Base-by-base conservation (phyloP, 2,329 filamentous ascomycete species). In the Achaetomium macrosporum region DNA sequence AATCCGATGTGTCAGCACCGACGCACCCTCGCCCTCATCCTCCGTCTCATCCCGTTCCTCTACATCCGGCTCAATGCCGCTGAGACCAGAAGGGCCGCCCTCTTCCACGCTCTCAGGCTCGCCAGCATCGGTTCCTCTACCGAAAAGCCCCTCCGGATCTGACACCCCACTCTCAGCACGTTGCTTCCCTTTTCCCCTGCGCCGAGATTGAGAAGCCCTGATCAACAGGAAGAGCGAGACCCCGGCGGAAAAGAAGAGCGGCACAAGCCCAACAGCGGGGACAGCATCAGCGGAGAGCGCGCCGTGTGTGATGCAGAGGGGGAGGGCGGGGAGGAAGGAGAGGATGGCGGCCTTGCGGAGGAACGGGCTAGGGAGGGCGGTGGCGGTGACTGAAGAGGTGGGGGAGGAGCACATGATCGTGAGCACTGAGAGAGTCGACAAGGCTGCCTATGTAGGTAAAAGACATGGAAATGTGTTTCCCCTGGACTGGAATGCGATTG, bases 231-330 rank as follows among this genome's bases (percentile, higher is more conserved):
- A 64, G 1, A 65, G 42, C n/a, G 60, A 58, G 1, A 56, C 43
- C 20, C 19, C 59, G 13, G 68, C 65, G 11, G 72, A 73, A 46
- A 71, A 62, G 20, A 65, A 64, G 40, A 72, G 66, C 7, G 72
- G 72, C 13, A 70, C 56, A 29, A 74, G 64, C 19, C 72, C 72
- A 43, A 71, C 61, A 8, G 69, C 70, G 13, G 71, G 72, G 35
- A 71, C 61, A 10, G 64, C 54, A 13, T 63, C 56, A 36, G 58
- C 47, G 25, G 69, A 69, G 48, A 71, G 59, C 42, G 68, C 60
- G 58, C 68, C 70, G 59, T 72, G 69, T 30, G 66, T 62, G 54
- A 74, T 57, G 55, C 68, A 69, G 16, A 73, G 65, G 3, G 69
- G 66, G 42, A 74, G 68, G 7, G 69, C 70, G 39, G 70, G 71